Evolutionary conservation across 345 rosid genomes (phyloP).

Genomic region (Punica granatum): DNA sequence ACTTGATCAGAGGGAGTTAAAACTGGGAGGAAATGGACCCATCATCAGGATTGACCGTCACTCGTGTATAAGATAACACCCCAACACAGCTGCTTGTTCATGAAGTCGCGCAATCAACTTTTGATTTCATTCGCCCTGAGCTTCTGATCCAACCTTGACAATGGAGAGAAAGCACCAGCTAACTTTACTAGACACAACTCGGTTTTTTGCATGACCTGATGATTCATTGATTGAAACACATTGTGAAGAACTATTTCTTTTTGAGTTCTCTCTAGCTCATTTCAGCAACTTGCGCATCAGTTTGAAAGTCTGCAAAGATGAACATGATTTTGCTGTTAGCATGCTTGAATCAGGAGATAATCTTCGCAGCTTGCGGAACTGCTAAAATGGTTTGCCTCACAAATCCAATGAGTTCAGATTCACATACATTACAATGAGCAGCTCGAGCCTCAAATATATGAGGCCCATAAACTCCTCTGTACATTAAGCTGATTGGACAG

Average conservation of each 20-base stretch:
- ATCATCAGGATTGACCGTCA: not conserved
- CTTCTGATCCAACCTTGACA: not conserved
- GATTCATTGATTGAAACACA: too few relatives aligned
- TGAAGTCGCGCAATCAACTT: not conserved
- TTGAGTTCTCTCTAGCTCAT: not conserved
- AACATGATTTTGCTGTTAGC: not conserved
- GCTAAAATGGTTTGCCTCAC: too few relatives aligned
- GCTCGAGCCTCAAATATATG: too few relatives aligned
- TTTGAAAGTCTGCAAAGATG: not conserved
- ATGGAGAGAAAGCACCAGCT: not conserved
- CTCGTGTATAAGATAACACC: not conserved
- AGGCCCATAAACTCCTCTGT: too few relatives aligned
- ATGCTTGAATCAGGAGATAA: not conserved
- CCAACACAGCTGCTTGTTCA: not conserved
- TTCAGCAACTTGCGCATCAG: not conserved
- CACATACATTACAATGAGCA: too few relatives aligned
- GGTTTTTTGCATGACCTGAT: too few relatives aligned
- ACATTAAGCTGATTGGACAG: not conserved
- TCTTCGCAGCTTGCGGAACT: too few relatives aligned
- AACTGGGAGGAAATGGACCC: not conserved
- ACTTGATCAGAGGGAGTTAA: conserved; percentile 46
- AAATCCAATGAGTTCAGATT: too few relatives aligned
- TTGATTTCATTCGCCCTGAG: not conserved
- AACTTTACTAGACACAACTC: too few relatives aligned
- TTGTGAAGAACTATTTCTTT: too few relatives aligned